Percentiles rank a stretch among this genome's conserved stretches.
Evolutionary conservation across 106 monocot genomes (phyloP).

Genomic region (Dioscorea dumetorum): DNA sequence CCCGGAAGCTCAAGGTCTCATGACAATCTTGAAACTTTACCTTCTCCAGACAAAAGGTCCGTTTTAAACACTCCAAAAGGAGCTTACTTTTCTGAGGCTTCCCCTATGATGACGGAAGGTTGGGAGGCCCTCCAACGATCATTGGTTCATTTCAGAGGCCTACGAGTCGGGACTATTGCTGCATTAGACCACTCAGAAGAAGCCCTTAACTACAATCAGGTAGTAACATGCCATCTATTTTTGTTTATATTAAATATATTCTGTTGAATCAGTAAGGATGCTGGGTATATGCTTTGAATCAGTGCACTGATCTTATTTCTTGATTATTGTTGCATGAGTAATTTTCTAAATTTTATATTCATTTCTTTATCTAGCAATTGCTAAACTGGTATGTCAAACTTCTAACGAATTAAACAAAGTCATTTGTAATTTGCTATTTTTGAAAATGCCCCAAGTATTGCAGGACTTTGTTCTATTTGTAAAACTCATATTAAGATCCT

Average conservation of each 20-base stretch:
- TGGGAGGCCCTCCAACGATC: slow-evolving; percentile 35
- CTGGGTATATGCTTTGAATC: background rate
- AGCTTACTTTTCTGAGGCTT: slow-evolving; percentile 4
- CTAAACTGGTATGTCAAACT: too few species aligned
- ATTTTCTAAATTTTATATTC: background rate
- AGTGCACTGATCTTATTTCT: background rate
- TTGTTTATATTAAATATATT: too few species aligned
- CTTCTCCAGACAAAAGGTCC: slow-evolving; percentile 8
- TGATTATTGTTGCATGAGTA: background rate
- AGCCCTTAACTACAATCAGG: slow-evolving; percentile 58
- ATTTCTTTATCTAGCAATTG: background rate
- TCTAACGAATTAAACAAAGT: background rate
- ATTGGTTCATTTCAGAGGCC: slow-evolving; percentile 29
- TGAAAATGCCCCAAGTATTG: too few species aligned
- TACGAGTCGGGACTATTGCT: slow-evolving; percentile 54
- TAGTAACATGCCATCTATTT: background rate
- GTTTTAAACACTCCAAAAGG: slow-evolving; percentile 5
- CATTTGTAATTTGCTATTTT: background rate
- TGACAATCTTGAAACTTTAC: background rate
- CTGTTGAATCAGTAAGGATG: background rate
- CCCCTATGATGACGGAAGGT: slow-evolving; percentile 17
- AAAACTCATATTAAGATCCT: too few species aligned
- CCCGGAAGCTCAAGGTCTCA: slow-evolving; percentile 1
- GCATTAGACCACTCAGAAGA: slow-evolving; percentile 40
- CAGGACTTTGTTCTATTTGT: too few species aligned